Conservation (phyloP, 805 yeast species). For the Ascoidea rubescens region DNA sequence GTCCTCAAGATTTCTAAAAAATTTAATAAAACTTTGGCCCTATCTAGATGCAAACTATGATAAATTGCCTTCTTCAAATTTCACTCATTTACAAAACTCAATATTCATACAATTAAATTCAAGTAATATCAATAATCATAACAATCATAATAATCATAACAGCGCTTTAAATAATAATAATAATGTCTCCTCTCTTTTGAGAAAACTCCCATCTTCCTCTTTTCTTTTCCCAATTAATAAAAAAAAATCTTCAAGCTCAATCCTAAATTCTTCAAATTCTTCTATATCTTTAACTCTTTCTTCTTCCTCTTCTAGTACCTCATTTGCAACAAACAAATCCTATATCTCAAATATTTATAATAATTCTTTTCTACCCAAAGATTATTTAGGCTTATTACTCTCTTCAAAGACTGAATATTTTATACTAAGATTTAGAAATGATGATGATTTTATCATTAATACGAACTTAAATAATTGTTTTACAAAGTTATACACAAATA, state of each 20-base stretch:
- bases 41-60: conserved; percentile 5
- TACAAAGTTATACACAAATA: neutral
- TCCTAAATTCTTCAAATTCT: neutral
- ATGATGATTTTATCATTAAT: neutral
- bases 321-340: neutral
- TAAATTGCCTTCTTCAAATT: conserved; percentile 7
- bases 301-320: neutral
- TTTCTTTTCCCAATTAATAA: neutral
- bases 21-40: conserved; percentile 37
- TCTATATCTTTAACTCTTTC: neutral
- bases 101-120: neutral
- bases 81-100: neutral
- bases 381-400: neutral
- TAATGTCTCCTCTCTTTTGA: too few relatives aligned
- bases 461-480: neutral
- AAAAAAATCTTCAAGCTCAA: neutral
- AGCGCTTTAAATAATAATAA: neutral
- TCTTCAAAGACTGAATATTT: neutral
- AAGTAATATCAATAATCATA: too few relatives aligned
- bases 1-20: conserved; percentile 39
- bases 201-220: neutral
- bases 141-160: too few relatives aligned
- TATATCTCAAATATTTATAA: neutral
- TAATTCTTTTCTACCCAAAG: neutral
- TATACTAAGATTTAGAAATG: too few relatives aligned